Conservation (phyloP, 768 basidiomycete species). For the Hericium rajendrae region DNA sequence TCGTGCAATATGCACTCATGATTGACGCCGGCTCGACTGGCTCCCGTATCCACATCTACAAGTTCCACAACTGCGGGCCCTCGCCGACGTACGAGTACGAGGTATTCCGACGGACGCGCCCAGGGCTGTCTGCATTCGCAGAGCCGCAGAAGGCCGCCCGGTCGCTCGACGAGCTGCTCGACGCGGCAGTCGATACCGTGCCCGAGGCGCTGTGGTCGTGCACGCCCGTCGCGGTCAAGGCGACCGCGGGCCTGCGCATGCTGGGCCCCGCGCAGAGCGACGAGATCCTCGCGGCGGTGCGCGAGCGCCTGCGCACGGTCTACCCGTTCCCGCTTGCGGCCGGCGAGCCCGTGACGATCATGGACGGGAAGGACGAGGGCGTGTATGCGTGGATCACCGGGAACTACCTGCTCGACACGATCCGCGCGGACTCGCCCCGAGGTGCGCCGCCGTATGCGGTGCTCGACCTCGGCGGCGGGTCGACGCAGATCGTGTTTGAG, state of each 20-base stretch:
- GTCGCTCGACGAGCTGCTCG: conserved; percentile 69
- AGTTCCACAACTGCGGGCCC: conserved; percentile 83
- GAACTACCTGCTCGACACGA: conserved; percentile 79
- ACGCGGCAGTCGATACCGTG: conserved; percentile 72
- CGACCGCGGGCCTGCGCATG: conserved; percentile 80
- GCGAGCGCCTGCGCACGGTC: conserved; percentile 38
- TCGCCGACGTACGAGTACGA: conserved; percentile 86
- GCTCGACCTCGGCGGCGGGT: conserved; percentile 92
- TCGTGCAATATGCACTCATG: conserved; percentile 93
- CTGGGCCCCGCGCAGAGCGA: conserved; percentile 52
- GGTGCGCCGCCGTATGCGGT: conserved; percentile 68
- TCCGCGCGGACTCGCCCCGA: conserved; percentile 42
- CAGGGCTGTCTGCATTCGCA: conserved; percentile 64
- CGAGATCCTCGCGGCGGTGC: conserved; percentile 71
- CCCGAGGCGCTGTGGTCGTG: conserved; percentile 58
- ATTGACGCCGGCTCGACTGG: conserved; percentile 98
- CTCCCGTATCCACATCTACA: conserved; percentile 96
- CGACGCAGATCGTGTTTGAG: conserved; percentile 96
- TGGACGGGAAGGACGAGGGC: conserved; percentile 95
- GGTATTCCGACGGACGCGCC: conserved; percentile 74
- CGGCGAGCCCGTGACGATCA: conserved; percentile 59
- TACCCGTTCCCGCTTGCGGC: conserved; percentile 65
- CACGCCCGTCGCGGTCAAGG: conserved; percentile 86
- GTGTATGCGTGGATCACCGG: conserved; percentile 99
- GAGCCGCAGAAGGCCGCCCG: conserved; percentile 63